Percentiles rank a stretch among this genome's conserved stretches.
These are phyloP conservation scores for Solanum bukasovii DNA, from an alignment of 257 asterid genomes.

Conservation along the genomic window DNA sequence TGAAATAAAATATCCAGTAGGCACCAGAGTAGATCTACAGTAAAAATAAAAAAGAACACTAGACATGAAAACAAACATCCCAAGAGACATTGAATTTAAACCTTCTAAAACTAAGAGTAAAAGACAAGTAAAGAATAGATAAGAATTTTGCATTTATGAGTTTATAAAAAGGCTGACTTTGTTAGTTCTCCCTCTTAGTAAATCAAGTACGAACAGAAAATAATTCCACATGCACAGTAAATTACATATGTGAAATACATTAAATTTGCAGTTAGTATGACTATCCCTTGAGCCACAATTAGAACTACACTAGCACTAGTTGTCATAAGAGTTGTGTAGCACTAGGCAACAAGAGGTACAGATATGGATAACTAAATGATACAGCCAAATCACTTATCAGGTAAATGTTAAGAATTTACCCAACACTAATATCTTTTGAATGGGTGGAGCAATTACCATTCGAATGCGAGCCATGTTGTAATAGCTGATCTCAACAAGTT, in stretches of 20 bases:
- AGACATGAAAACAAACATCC: neutral
- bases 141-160: neutral
- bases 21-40: neutral
- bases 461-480: constrained; percentile 98
- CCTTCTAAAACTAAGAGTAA: neutral
- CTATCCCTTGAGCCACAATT: neutral
- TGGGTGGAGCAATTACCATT: constrained; percentile 53
- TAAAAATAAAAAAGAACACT: neutral
- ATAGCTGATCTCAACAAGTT: constrained; percentile 97
- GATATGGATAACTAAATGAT: neutral
- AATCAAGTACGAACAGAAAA: neutral
- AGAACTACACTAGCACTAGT: neutral
- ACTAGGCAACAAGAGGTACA: neutral
- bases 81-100: neutral
- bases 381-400: neutral
- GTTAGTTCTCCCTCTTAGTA: neutral
- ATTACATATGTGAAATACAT: neutral
- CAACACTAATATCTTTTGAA: neutral
- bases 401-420: neutral
- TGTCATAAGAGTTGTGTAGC: neutral
- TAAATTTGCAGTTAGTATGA: neutral
- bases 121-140: neutral
- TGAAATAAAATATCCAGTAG: neutral
- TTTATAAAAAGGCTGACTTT: neutral
- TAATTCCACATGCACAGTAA: neutral